Conservation (phyloP, 225 moss, liverwort and hornwort species). For the Rhytidiadelphus loreus region DNA sequence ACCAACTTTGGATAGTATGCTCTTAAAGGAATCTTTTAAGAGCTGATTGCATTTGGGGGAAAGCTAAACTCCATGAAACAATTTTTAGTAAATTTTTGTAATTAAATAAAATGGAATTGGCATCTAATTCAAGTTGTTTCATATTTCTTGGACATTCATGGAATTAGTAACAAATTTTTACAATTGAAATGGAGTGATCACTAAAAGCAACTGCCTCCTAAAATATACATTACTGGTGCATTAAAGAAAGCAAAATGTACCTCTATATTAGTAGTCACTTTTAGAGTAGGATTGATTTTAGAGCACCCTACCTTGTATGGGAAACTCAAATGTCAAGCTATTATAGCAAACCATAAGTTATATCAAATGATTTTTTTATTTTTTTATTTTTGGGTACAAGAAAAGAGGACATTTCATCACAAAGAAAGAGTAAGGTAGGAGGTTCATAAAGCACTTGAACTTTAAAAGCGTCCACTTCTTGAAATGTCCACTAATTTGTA, state of each 20-base stretch:
- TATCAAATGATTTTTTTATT: neutral
- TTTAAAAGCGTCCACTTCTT: neutral
- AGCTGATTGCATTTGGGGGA: too few relatives aligned
- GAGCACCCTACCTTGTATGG: neutral
- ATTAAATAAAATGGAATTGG: neutral
- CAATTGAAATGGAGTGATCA: neutral
- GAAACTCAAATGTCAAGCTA: neutral
- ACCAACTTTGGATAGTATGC: neutral
- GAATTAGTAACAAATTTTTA: neutral
- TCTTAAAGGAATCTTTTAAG: too few relatives aligned
- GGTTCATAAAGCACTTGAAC: fast-evolving
- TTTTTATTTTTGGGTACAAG: neutral
- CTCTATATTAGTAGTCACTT: neutral
- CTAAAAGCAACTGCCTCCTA: fast-evolving
- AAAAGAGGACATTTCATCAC: neutral
- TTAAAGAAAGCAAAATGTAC: neutral
- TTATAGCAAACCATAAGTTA: neutral
- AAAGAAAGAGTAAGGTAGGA: neutral
- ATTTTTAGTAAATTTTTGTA: too few relatives aligned
- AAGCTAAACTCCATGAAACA: too few relatives aligned
- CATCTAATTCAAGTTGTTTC: neutral
- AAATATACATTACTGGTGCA: neutral
- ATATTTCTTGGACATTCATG: neutral
- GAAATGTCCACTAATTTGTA: neutral
- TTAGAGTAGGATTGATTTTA: neutral